phyloP scores from a whole-genome alignment of 176 grass and related monocot genomes.

The Areca catechu region DNA sequence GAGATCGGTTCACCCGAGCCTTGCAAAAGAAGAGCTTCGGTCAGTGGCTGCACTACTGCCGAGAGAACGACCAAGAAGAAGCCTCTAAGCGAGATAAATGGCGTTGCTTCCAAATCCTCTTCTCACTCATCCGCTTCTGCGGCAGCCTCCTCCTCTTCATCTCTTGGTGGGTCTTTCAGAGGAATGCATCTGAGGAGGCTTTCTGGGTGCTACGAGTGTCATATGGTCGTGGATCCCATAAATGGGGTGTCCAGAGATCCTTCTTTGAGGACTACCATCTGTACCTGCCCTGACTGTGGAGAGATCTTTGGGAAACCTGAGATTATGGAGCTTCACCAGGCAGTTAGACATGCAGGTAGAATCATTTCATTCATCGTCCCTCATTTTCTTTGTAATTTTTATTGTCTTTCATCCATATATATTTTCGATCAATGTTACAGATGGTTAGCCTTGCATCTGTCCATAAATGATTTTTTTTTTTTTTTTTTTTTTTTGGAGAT shows the following conservation, averaged over 20 bases:
- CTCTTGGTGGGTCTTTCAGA: slow-evolving; percentile 50
- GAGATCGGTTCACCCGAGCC: slow-evolving; percentile 5
- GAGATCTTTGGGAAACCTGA: slow-evolving; percentile 71
- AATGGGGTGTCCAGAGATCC: slow-evolving; percentile 34
- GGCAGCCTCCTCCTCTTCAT: slow-evolving; percentile 29
- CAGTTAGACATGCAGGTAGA: slow-evolving; percentile 68
- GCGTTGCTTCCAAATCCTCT: slow-evolving; percentile 5
- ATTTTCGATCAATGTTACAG: too few species aligned
- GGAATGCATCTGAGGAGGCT: slow-evolving; percentile 56
- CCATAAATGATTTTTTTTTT: too few species aligned
- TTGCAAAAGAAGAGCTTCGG: slow-evolving; percentile 62
- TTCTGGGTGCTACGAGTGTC: slow-evolving; percentile 95
- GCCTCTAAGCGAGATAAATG: slow-evolving; percentile 28
- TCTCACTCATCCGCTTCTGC: slow-evolving; percentile 10
- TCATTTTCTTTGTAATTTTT: too few species aligned
- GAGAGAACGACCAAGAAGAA: slow-evolving; percentile 52
- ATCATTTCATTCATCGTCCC: not conserved
- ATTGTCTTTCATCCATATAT: too few species aligned
- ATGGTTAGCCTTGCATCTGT: too few species aligned
- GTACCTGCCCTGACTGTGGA: slow-evolving; percentile 71
- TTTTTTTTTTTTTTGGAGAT: too few species aligned
- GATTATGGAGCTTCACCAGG: slow-evolving; percentile 62
- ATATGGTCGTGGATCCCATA: slow-evolving; percentile 68
- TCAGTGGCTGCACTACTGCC: slow-evolving; percentile 28
- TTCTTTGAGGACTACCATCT: slow-evolving; percentile 46